Percentiles rank a stretch among this genome's conserved stretches.
phyloP scores from a whole-genome alignment of 306 rosid genomes.

The Quercus suber region DNA sequence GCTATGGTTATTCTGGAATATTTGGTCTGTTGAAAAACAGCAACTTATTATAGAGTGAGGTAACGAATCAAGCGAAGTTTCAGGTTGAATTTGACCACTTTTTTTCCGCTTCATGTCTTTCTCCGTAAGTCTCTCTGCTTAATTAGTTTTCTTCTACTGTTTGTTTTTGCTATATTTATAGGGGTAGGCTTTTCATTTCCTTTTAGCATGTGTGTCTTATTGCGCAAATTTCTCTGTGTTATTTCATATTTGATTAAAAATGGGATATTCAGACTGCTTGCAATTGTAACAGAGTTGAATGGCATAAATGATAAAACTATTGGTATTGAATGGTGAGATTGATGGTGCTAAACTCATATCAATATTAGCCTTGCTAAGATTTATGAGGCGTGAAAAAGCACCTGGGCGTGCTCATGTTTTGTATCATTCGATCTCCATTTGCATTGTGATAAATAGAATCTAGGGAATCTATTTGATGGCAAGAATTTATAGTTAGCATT shows the following conservation, averaged over 20 bases:
- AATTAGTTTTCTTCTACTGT: neutral
- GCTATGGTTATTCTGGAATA: conserved; percentile 40
- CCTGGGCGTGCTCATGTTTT: too few species aligned
- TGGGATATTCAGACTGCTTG: neutral
- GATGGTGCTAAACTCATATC: too few species aligned
- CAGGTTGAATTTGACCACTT: conserved; percentile 41
- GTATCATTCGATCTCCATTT: too few species aligned
- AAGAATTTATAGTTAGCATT: too few species aligned
- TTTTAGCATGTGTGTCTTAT: neutral
- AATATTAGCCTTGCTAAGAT: too few species aligned
- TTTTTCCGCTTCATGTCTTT: conserved; percentile 24
- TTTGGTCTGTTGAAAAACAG: conserved; percentile 36
- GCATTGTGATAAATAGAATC: too few species aligned
- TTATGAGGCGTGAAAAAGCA: too few species aligned
- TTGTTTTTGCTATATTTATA: neutral
- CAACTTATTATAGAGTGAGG: conserved; percentile 43
- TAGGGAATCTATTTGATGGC: too few species aligned
- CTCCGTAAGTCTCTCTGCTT: conserved; percentile 24
- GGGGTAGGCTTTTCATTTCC: neutral
- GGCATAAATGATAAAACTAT: too few species aligned
- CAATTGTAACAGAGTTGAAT: too few species aligned
- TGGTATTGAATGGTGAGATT: too few species aligned
- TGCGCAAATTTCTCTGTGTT: neutral
- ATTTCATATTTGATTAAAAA: neutral
- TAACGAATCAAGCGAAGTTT: conserved; percentile 70